Conservation (phyloP, 164 flowering plant genomes). For the Taxillus chinensis region DNA sequence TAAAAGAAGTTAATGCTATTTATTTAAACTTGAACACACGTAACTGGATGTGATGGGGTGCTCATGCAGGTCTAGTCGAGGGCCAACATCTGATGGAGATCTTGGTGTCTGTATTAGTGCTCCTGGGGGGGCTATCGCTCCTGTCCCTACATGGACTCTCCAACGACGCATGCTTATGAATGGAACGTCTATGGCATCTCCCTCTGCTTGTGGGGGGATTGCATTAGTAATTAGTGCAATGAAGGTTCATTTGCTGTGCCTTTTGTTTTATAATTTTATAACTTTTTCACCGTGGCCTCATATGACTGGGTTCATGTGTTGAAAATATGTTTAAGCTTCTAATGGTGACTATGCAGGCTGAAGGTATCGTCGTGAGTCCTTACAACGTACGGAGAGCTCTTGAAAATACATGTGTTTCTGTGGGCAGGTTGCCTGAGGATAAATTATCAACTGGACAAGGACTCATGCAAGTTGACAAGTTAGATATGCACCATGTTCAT, state of each 20-base stretch:
- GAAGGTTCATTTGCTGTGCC: slow-evolving; percentile 45
- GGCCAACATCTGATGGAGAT: slow-evolving; percentile 93
- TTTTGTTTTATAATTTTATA: not conserved
- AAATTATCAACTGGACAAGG: slow-evolving; percentile 86
- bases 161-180: slow-evolving; percentile 97
- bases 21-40: not conserved
- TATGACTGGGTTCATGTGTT: not conserved
- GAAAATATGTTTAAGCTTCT: not conserved
- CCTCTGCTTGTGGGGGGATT: slow-evolving; percentile 98
- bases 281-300: not conserved
- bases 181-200: slow-evolving; percentile 99
- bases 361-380: slow-evolving; percentile 81
- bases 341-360: slow-evolving; percentile 45
- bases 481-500: slow-evolving; percentile 15
- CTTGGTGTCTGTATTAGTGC: slow-evolving; percentile 94
- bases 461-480: slow-evolving; percentile 98
- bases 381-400: slow-evolving; percentile 75
- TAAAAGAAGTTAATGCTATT: no score
- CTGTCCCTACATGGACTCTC: slow-evolving; percentile 98
- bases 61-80: slow-evolving; percentile 90
- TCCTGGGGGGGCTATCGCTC: slow-evolving; percentile 99
- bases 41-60: slow-evolving; percentile 6
- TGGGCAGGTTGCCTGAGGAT: slow-evolving; percentile 70
- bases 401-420: slow-evolving; percentile 66
- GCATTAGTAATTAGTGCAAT: slow-evolving; percentile 79